Evolutionary conservation across 768 basidiomycete genomes (phyloP).

Genomic region (Naematelia aurantialba): DNA sequence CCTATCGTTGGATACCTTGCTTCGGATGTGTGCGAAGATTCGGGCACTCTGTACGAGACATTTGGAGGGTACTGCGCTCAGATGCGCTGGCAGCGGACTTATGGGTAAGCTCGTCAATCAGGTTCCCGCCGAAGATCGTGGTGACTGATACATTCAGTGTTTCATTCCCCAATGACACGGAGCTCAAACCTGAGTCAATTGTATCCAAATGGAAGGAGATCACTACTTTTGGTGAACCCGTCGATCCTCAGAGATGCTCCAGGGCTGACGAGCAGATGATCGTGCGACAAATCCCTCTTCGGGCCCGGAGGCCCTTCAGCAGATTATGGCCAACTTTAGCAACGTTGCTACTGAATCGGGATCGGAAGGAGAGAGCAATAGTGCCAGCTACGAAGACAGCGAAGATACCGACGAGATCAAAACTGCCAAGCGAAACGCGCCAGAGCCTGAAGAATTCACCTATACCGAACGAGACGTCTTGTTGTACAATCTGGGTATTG

Average conservation of each 20-base stretch:
- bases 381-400: slow-evolving; percentile 56
- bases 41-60: slow-evolving; percentile 77
- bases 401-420: slow-evolving; percentile 79
- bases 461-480: slow-evolving; percentile 90
- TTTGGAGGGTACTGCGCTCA: slow-evolving; percentile 88
- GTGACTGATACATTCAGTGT: slow-evolving; percentile 15
- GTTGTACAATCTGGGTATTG: slow-evolving; percentile 90
- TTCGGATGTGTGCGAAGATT: slow-evolving; percentile 70
- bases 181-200: slow-evolving; percentile 75
- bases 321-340: slow-evolving; percentile 63
- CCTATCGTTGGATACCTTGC: slow-evolving; percentile 87
- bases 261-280: slow-evolving; percentile 57
- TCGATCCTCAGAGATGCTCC: neutral
- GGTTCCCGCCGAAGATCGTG: neutral
- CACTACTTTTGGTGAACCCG: slow-evolving; percentile 68
- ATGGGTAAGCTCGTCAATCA: slow-evolving; percentile 58
- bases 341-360: slow-evolving; percentile 50
- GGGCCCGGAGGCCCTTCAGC: slow-evolving; percentile 70
- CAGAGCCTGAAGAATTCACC: slow-evolving; percentile 59
- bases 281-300: slow-evolving; percentile 76
- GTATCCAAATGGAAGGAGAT: slow-evolving; percentile 74
- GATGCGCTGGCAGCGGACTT: slow-evolving; percentile 86
- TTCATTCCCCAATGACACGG: slow-evolving; percentile 69
- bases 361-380: slow-evolving; percentile 4
- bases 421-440: slow-evolving; percentile 66